phyloP scores from a whole-genome alignment of 768 basidiomycete species.

The Lyophyllum semitale region DNA sequence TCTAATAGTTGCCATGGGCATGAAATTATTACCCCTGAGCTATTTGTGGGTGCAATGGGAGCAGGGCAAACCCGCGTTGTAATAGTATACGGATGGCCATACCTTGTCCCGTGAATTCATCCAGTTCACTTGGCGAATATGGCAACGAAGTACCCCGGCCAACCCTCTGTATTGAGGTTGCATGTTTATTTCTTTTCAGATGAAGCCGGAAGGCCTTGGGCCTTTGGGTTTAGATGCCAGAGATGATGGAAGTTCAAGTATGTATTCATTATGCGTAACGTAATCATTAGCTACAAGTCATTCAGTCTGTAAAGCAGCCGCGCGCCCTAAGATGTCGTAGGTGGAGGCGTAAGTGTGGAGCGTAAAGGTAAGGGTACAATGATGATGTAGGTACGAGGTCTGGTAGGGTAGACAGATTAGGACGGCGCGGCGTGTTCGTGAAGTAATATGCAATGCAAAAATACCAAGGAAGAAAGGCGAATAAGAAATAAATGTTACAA shows the following conservation, averaged over 20 bases:
- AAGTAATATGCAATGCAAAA: constrained; percentile 8
- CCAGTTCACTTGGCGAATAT: no score
- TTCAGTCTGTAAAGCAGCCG: constrained; percentile 7
- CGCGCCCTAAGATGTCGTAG: constrained; percentile 1
- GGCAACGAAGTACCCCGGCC: no score
- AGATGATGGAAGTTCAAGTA: neutral
- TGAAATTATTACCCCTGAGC: no score
- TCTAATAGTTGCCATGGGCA: no score
- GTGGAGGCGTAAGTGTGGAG: neutral
- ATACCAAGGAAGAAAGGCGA: neutral
- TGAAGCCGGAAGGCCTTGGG: no score
- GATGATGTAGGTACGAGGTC: neutral
- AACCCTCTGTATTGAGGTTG: no score
- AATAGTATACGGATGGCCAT: no score
- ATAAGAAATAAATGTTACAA: constrained; percentile 9
- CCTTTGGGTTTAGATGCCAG: neutral
- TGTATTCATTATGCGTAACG: constrained; percentile 11
- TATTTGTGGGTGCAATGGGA: no score
- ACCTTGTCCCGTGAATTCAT: no score
- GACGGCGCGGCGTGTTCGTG: constrained; percentile 10
- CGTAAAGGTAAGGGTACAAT: neutral
- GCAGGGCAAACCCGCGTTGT: no score
- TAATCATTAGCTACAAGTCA: constrained; percentile 11
- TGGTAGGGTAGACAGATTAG: constrained; percentile 2
- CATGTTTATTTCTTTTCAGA: no score